A percentile compares a stretch with the other conserved stretches of the same genome.
These are phyloP conservation scores for Talaromyces trachyspermus DNA, from an alignment of 495 filamentous ascomycete species.

Conservation along the genomic window DNA sequence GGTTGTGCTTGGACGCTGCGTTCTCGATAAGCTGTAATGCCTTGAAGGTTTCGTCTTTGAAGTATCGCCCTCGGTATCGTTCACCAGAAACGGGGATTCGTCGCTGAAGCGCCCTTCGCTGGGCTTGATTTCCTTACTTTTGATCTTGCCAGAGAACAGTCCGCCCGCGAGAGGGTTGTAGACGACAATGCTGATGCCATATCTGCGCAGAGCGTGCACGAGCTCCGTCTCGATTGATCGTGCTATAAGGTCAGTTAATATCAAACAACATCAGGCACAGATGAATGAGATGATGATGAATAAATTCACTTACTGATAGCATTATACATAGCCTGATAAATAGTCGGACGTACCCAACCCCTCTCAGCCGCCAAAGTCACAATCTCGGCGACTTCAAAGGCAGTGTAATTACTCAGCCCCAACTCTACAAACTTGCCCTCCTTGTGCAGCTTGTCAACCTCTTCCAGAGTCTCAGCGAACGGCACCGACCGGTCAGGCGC, in stretches of 20 bases:
- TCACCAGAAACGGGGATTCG: slow-evolving; percentile 27
- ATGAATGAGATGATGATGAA: slow-evolving; percentile 3
- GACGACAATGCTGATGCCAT: slow-evolving; percentile 43
- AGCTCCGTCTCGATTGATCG: slow-evolving; percentile 43
- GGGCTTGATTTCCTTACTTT: slow-evolving; percentile 24
- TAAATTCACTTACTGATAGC: slow-evolving; percentile 32
- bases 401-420: slow-evolving; percentile 77
- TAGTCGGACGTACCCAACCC: slow-evolving; percentile 56
- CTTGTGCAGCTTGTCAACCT: slow-evolving; percentile 43
- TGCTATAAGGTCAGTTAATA: slow-evolving; percentile 7
- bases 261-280: neutral
- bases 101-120: slow-evolving; percentile 38
- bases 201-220: slow-evolving; percentile 44
- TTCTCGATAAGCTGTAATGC: slow-evolving; percentile 38
- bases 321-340: slow-evolving; percentile 63
- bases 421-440: slow-evolving; percentile 80
- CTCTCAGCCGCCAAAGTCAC: slow-evolving; percentile 74
- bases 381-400: slow-evolving; percentile 88
- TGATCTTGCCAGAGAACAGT: slow-evolving; percentile 23
- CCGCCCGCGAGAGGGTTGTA: slow-evolving; percentile 50
- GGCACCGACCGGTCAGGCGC: slow-evolving; percentile 41
- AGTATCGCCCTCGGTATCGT: slow-evolving; percentile 35
- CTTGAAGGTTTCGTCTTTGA: slow-evolving; percentile 39
- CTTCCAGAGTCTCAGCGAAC: slow-evolving; percentile 41
- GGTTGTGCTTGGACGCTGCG: slow-evolving; percentile 33